Conservation (phyloP, 75 land plant species). For the Picea sitchensis region DNA sequence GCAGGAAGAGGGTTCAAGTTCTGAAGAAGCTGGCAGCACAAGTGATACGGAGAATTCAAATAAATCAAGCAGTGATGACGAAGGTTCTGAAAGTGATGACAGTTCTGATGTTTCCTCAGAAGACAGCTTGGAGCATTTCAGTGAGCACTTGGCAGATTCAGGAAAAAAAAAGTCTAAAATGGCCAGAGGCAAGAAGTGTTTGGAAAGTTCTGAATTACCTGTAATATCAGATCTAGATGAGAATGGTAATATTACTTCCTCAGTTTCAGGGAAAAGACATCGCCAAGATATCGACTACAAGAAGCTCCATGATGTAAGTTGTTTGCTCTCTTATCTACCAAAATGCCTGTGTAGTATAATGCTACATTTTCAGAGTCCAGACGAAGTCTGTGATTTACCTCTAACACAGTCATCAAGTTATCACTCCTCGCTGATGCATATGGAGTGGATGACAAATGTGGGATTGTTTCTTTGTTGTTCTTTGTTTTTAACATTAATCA, state of each 20-base stretch:
- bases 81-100: conserved; percentile 12
- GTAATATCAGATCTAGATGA: conserved; percentile 6
- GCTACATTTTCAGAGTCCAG: too few species aligned
- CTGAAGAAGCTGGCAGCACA: conserved; percentile 46
- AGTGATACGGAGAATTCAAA: conserved; percentile 55
- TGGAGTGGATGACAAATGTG: too few species aligned
- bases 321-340: neutral
- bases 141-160: neutral
- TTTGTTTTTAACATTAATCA: too few species aligned
- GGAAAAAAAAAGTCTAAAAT: conserved; percentile 10
- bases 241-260: conserved; percentile 10
- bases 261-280: conserved; percentile 41
- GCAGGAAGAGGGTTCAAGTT: conserved; percentile 26
- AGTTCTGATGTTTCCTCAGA: neutral
- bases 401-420: too few species aligned
- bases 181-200: conserved; percentile 4
- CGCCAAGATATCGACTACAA: conserved; percentile 59
- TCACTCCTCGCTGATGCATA: too few species aligned
- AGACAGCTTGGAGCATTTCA: neutral
- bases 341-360: neutral
- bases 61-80: conserved; percentile 15
- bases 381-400: too few species aligned
- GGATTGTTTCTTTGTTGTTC: too few species aligned
- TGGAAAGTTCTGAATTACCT: conserved; percentile 21
- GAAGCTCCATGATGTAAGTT: conserved; percentile 73